Conservation (phyloP, 2,329 filamentous ascomycete genomes). For the Aspergillus pseudonomiae region DNA sequence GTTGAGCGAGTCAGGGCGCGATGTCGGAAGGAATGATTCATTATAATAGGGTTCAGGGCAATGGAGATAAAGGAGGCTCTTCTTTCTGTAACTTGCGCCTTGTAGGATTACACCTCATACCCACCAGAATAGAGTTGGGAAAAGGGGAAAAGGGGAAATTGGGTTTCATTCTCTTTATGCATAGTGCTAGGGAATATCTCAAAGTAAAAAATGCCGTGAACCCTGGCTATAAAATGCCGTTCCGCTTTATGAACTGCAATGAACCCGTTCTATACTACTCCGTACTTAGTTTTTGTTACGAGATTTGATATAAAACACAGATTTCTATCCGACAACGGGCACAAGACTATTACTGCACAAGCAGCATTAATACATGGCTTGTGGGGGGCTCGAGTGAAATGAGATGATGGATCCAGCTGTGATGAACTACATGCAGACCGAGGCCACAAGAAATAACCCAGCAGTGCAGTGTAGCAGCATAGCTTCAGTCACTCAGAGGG, state of each 20-base stretch:
- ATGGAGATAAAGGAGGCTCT: too few relatives aligned
- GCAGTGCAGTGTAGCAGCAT: neutral
- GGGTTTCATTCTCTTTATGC: neutral
- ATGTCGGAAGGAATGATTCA: too few relatives aligned
- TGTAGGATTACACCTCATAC: too few relatives aligned
- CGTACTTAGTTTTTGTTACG: neutral
- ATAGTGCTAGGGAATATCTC: neutral
- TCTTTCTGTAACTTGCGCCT: too few relatives aligned
- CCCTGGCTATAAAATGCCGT: neutral
- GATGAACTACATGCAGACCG: neutral
- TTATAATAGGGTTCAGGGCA: too few relatives aligned
- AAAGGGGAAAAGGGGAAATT: neutral
- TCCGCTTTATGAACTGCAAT: too few relatives aligned
- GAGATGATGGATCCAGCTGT: accelerated
- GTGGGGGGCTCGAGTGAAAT: neutral
- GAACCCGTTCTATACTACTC: too few relatives aligned
- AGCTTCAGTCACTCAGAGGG: neutral
- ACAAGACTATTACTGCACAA: neutral
- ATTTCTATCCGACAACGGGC: neutral
- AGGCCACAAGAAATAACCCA: neutral
- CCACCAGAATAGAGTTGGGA: too few relatives aligned
- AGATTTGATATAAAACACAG: neutral
- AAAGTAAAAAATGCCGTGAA: too few relatives aligned
- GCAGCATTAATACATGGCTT: neutral
- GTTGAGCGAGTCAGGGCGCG: too few relatives aligned